phyloP scores from a whole-genome alignment of 176 grass and related monocot genomes.

The Avena sativa region DNA sequence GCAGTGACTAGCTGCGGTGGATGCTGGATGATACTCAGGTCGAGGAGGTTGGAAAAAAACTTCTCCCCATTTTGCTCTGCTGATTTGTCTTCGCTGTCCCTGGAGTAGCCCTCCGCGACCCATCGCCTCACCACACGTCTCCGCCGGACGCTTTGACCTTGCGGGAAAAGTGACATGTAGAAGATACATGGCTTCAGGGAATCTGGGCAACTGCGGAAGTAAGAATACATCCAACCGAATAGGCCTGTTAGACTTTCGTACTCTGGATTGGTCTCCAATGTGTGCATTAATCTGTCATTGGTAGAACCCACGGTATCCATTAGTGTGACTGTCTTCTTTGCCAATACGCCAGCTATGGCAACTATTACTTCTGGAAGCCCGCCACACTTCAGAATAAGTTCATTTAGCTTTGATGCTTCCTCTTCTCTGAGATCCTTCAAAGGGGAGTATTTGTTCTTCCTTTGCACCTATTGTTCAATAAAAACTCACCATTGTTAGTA shows the following conservation, averaged over 20 bases:
- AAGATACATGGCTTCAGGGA: slow-evolving; percentile 53
- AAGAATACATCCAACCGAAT: slow-evolving; percentile 34
- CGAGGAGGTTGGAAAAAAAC: slow-evolving; percentile 24
- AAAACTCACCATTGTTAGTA: not conserved
- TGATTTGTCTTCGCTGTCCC: not conserved
- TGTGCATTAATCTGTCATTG: slow-evolving; percentile 4
- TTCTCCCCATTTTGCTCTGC: not conserved
- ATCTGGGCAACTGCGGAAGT: slow-evolving; percentile 30
- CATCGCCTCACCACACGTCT: slow-evolving; percentile 47
- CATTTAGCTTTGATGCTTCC: not conserved
- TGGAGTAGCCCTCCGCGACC: slow-evolving; percentile 39
- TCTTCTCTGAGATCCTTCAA: not conserved
- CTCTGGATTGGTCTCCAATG: slow-evolving; percentile 5
- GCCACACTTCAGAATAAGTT: slow-evolving; percentile 36
- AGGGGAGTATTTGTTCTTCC: fast-evolving
- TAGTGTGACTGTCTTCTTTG: not conserved
- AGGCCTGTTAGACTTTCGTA: not conserved
- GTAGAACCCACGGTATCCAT: not conserved
- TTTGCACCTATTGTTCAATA: fast-evolving
- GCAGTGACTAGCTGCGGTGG: not conserved
- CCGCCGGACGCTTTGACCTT: not conserved
- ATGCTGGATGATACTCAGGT: slow-evolving; percentile 17
- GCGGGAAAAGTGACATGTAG: slow-evolving; percentile 48
- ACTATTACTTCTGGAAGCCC: slow-evolving; percentile 56
- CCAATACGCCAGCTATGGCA: slow-evolving; percentile 33